phyloP scores from a whole-genome alignment of 2,329 filamentous ascomycete species.

The Drechslera avenae region DNA sequence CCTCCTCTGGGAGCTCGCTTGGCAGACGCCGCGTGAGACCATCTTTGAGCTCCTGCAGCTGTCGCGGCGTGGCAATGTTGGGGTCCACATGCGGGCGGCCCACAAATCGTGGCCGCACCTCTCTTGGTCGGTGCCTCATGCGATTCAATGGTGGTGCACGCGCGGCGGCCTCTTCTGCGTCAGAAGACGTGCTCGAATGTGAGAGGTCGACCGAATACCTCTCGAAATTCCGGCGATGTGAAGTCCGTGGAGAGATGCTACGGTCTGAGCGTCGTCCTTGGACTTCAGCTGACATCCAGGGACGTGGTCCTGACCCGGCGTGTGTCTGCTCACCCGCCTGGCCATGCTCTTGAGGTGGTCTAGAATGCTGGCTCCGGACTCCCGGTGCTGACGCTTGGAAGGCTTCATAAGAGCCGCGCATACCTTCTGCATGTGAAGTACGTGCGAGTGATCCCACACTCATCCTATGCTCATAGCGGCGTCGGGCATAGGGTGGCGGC shows the following conservation, averaged over 20 bases:
- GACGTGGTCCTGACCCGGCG: conserved; percentile 19
- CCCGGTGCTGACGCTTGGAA: conserved; percentile 16
- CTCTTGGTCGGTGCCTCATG: conserved; percentile 20
- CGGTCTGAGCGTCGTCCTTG: conserved; percentile 32
- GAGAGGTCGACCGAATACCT: conserved; percentile 36
- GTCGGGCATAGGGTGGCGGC: conserved; percentile 2
- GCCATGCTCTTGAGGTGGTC: conserved; percentile 19
- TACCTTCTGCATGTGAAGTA: conserved; percentile 8
- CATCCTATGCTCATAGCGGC: conserved; percentile 8
- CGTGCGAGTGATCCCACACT: conserved; percentile 8
- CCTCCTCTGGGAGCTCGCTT: conserved; percentile 32
- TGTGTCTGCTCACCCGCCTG: conserved; percentile 14
- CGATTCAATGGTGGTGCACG: conserved; percentile 27
- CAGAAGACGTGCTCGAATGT: conserved; percentile 28
- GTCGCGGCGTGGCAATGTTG: conserved; percentile 28
- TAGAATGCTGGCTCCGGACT: conserved; percentile 16
- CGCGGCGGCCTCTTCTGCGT: conserved; percentile 32
- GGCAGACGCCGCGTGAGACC: conserved; percentile 33
- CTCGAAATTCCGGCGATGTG: conserved; percentile 41
- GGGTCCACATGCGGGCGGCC: conserved; percentile 24
- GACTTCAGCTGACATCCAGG: conserved; percentile 11
- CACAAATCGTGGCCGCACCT: conserved; percentile 22
- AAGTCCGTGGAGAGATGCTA: conserved; percentile 35
- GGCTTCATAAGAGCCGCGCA: conserved; percentile 10
- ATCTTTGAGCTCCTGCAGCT: conserved; percentile 40